phyloP scores from a whole-genome alignment of 257 asterid genomes.

The Solanum paucissectum region DNA sequence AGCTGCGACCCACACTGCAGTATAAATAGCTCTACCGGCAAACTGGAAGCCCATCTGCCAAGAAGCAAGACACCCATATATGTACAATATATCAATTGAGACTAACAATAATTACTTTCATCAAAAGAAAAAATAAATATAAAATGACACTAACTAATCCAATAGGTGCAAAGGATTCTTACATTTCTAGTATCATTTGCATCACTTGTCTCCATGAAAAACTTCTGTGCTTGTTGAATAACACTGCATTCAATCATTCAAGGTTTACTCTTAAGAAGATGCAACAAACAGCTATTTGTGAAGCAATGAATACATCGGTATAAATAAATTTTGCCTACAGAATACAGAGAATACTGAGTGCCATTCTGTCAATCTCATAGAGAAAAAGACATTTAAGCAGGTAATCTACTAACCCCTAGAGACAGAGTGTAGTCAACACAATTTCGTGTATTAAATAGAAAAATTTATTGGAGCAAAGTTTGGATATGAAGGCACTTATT shows the following conservation, averaged over 20 bases:
- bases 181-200: constrained; percentile 75
- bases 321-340: background rate
- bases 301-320: background rate
- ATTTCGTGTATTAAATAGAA: background rate
- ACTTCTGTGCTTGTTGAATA: constrained; percentile 78
- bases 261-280: background rate
- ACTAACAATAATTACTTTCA: background rate
- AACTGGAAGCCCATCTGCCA: constrained; percentile 92
- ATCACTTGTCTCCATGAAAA: constrained; percentile 66
- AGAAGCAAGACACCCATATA: constrained; percentile 6
- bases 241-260: constrained; percentile 43
- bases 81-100: background rate
- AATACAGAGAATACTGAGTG: background rate
- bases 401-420: background rate
- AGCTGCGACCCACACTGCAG: constrained; percentile 99
- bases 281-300: background rate
- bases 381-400: background rate
- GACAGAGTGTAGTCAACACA: background rate
- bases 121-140: background rate
- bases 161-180: constrained; percentile 22
- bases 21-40: constrained; percentile 80
- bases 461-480: background rate
- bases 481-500: background rate
- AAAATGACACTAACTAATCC: background rate
- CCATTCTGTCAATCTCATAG: background rate